Conservation (phyloP, 352 stramenopile species). For the Globisporangium alternatum region DNA sequence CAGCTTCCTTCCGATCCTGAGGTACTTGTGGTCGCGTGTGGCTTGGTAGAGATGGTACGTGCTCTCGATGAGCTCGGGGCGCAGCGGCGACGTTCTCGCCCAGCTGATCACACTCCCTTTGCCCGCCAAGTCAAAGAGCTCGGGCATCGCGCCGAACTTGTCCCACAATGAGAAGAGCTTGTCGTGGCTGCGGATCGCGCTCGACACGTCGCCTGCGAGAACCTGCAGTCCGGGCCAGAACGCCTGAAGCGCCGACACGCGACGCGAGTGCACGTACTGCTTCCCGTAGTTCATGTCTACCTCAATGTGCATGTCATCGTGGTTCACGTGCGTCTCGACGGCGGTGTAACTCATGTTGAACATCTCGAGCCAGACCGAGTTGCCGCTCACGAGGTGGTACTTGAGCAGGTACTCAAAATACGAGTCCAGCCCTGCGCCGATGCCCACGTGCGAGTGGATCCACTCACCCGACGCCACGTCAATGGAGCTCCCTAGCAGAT, state of each 20-base stretch:
- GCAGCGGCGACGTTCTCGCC: conserved; percentile 89
- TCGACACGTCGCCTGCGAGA: conserved; percentile 89
- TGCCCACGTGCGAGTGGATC: conserved; percentile 73
- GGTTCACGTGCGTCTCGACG: conserved; percentile 75
- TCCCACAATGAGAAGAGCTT: conserved; percentile 94
- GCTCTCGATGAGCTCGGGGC: conserved; percentile 97
- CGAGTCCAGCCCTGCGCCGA: conserved; percentile 94
- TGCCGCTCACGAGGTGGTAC: conserved; percentile 94
- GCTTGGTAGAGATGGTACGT: conserved; percentile 95
- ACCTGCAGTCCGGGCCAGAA: conserved; percentile 98
- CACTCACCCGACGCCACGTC: conserved; percentile 87
- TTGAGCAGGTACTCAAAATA: conserved; percentile 99
- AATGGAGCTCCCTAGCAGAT: conserved; percentile 95
- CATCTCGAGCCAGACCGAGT: conserved; percentile 91
- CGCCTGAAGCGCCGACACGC: conserved; percentile 89
- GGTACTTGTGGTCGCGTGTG: conserved; percentile 84
- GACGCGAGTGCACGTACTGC: conserved; percentile 47
- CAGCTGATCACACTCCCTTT: conserved; percentile 63
- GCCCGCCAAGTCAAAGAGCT: conserved; percentile 88
- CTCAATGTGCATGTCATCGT: conserved; percentile 76
- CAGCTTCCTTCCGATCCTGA: conserved; percentile 88
- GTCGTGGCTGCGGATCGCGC: conserved; percentile 90
- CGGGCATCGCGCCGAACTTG: conserved; percentile 93
- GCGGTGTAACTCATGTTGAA: conserved; percentile 83
- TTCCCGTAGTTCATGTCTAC: conserved; percentile 85